Conservation (phyloP, 108 stramenopile species). For the Fragilaria crotonensis region DNA sequence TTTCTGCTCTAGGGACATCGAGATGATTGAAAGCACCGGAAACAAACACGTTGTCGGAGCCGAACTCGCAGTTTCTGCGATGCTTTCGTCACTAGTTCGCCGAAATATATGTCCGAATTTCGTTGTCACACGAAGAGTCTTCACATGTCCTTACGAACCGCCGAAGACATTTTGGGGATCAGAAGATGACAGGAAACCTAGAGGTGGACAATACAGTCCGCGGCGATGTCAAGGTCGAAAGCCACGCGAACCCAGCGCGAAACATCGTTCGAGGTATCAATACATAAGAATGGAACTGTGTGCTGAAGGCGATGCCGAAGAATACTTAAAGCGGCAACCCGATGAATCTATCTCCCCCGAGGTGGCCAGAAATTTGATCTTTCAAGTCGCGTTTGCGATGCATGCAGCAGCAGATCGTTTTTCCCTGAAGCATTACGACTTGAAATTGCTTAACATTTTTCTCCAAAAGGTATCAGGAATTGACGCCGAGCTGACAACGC, state of each 20-base stretch:
- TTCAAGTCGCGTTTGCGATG: constrained; percentile 80
- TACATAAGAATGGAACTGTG: constrained; percentile 88
- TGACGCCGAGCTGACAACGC: constrained; percentile 5
- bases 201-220: constrained; percentile 16
- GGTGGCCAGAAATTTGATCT: constrained; percentile 42
- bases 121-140: constrained; percentile 53
- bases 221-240: constrained; percentile 5
- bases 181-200: constrained; percentile 22
- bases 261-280: constrained; percentile 30
- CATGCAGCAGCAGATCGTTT: constrained; percentile 45
- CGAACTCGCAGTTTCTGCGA: constrained; percentile 53
- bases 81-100: constrained; percentile 49
- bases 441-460: constrained; percentile 87
- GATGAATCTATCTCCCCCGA: constrained; percentile 15
- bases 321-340: constrained; percentile 38
- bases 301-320: constrained; percentile 72
- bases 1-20: constrained; percentile 3
- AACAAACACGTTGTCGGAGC: constrained; percentile 40
- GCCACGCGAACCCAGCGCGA: constrained; percentile 15
- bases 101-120: constrained; percentile 69
- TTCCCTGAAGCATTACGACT: constrained; percentile 80
- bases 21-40: constrained; percentile 32
- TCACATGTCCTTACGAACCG: constrained; percentile 32
- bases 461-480: constrained; percentile 2
- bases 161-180: constrained; percentile 38